Evolutionary conservation across 371 early-diverging fungal genomes (phyloP).

Genomic region (Nematocida sp.): DNA sequence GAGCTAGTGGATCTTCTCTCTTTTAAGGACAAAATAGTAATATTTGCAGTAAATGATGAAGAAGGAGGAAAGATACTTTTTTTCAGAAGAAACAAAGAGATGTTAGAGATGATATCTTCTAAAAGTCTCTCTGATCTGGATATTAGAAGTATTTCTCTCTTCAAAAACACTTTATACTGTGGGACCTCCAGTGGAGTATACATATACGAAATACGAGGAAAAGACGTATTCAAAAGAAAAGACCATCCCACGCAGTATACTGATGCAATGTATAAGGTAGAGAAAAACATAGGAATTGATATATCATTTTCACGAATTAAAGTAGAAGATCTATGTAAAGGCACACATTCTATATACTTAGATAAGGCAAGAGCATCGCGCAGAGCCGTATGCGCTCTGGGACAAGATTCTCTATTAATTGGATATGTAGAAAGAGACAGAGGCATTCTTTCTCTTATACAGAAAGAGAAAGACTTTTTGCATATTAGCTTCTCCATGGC

Average conservation of each 20-base stretch:
- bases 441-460: not conserved
- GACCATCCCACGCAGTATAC: not conserved
- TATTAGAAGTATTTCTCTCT: not conserved
- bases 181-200: not conserved
- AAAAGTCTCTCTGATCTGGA: not conserved
- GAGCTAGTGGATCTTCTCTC: not conserved
- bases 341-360: not conserved
- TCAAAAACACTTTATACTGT: not conserved
- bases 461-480: not conserved
- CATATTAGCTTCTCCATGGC: not conserved
- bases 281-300: not conserved
- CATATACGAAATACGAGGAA: not conserved
- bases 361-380: constrained; percentile 2
- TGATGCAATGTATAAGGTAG: not conserved
- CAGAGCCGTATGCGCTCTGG: not conserved
- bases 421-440: constrained; percentile 9
- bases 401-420: not conserved
- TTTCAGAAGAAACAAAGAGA: not conserved
- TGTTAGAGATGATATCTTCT: no score
- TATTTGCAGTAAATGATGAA: not conserved
- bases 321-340: not conserved
- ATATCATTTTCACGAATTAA: not conserved
- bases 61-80: not conserved
- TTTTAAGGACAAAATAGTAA: not conserved
- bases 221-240: not conserved